These are phyloP conservation scores for Phytophthora litchii DNA, from an alignment of 352 stramenopile genomes.

Conservation along the genomic window DNA sequence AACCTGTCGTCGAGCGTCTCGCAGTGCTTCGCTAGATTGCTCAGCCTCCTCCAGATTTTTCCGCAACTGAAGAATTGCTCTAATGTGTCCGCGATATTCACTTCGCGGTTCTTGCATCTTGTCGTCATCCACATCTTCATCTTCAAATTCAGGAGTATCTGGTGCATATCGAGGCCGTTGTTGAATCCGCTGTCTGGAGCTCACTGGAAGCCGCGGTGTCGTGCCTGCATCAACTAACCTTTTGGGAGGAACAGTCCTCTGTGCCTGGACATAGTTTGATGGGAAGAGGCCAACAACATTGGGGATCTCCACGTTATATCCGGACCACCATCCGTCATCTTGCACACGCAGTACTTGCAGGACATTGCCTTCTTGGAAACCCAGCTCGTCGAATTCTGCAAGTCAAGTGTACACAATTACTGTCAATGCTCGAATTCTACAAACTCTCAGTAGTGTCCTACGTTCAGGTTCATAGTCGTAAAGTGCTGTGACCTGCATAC, in stretches of 20 bases:
- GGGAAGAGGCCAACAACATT: conserved; percentile 53
- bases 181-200: conserved; percentile 22
- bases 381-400: conserved; percentile 64
- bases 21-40: conserved; percentile 36
- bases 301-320: conserved; percentile 40
- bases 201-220: conserved; percentile 12
- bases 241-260: conserved; percentile 7
- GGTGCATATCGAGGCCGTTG: conserved; percentile 14
- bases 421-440: neutral
- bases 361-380: conserved; percentile 48
- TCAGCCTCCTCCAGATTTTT: conserved; percentile 52
- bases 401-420: neutral
- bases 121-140: conserved; percentile 23
- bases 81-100: conserved; percentile 23
- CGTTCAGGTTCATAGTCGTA: conserved; percentile 74
- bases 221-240: conserved; percentile 5
- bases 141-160: conserved; percentile 17
- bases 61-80: conserved; percentile 49
- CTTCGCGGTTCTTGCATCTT: conserved; percentile 16
- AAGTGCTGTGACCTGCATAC: conserved; percentile 59
- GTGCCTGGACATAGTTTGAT: conserved; percentile 69
- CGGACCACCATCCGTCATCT: conserved; percentile 70
- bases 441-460: conserved; percentile 18
- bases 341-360: conserved; percentile 58
- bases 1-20: conserved; percentile 47